Base-by-base conservation (phyloP, 2,329 filamentous ascomycete genomes). In the Zalaria sp. region DNA sequence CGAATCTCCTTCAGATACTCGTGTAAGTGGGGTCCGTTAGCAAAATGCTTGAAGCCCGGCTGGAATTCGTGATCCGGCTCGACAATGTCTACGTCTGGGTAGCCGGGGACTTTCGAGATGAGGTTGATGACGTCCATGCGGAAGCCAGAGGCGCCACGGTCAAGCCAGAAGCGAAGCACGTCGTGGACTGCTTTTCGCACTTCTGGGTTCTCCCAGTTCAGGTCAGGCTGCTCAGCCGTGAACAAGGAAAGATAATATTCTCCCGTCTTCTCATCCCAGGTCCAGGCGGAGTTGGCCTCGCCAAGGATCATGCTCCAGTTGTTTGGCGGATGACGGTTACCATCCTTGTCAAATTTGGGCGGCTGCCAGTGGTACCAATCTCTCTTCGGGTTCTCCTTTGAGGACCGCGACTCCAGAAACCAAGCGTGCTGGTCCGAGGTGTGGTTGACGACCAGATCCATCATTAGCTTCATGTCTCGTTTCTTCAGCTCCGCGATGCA, bases 341-440 rank as follows among this genome's bases (percentile, higher is more conserved):
- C 77, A 2, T 72, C 45, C 1, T 56, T 52, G 35, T 77, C 68
- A 47, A 72, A 72, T 5, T 67, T 66, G 1, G 75, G 61, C 1
- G 71, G 69, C 44, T 70, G 68, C 79, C 79, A 83, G 50, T 81
- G 77, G 51, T 79, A 81, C 69, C 72, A 81, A 51, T 79, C 69
- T 18, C 75, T 59, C 47, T 78, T 75, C 0, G 66, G 57, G 49
- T 66, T 72, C 9, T 62, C 55, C 43, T 65, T 71, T 2, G 66
- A 69, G 0, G 65, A 67, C 3, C 69, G 63, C 2, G 71, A 71
- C 38, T 74, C 66, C 38, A 68, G 62, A 55, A 79, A 79, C 75
- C 75, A 79, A 5, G 61, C 55, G 40, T 78, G 73, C 50, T 76
- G 47, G 39, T 63, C 56, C 5, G 57, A 62, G 3, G 64, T 66